Evolutionary conservation across 2,329 filamentous ascomycete species (phyloP).

Genomic region (Diaporthe sp.): DNA sequence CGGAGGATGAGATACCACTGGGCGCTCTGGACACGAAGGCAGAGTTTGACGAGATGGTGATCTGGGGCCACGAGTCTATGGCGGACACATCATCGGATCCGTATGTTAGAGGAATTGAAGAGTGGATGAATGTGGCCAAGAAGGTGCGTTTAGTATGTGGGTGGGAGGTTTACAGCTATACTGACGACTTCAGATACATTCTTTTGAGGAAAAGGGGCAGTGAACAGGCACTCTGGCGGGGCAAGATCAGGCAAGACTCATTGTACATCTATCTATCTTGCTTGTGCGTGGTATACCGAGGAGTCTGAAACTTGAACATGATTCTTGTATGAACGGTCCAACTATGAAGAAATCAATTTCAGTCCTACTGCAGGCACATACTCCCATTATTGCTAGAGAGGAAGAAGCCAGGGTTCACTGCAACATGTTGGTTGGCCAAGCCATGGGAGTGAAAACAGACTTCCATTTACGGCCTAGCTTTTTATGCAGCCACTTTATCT

Average conservation of each 20-base stretch:
- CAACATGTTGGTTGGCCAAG: constrained; percentile 9
- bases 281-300: not conserved
- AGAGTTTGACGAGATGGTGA: constrained; percentile 79
- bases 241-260: not conserved
- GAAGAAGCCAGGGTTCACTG: not conserved
- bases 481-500: constrained; percentile 39
- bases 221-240: not conserved
- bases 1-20: constrained; percentile 62
- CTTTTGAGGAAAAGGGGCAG: constrained; percentile 32
- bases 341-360: not conserved
- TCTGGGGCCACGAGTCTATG: constrained; percentile 86
- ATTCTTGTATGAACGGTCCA: not conserved
- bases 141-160: constrained; percentile 11
- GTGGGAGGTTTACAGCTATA: not conserved
- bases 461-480: constrained; percentile 35
- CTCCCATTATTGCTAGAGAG: not conserved
- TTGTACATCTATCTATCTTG: not conserved
- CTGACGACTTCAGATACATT: constrained; percentile 40
- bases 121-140: constrained; percentile 84
- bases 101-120: constrained; percentile 81
- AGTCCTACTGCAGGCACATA: not conserved
- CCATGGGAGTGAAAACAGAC: constrained; percentile 20
- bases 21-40: constrained; percentile 74
- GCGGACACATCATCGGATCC: constrained; percentile 75
- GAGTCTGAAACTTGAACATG: not conserved